Base-by-base conservation (phyloP, 2,329 filamentous ascomycete genomes). In the Pleurostoma richardsiae region DNA sequence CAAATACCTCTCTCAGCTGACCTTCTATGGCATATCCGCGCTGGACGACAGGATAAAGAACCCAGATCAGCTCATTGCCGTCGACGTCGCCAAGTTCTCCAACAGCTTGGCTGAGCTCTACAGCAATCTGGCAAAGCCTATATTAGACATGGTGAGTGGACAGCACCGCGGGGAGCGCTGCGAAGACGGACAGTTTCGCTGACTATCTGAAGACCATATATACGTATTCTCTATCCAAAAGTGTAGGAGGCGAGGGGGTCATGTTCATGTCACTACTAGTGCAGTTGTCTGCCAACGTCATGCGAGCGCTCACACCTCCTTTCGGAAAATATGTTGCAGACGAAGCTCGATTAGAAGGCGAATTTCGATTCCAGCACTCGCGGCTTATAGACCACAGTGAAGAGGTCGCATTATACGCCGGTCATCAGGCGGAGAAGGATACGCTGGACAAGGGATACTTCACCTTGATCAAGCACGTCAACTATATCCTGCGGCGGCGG, bases 1-100 rank as follows among this genome's bases (percentile, higher is more conserved):
- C 64, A 89, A 91, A 64, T 99, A 99, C 65, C 79, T 99, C 10
- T 91, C 88, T n/a, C 88, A 96, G 50, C 87, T 99, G 80, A 97
- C 92, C 1, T 99, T 97, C 65, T 99, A 99, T 65, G 91, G 90
- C 3, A 86, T 99, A 44, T 95, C 91, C 1, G 90, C 94, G 0
- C 77, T 99, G 33, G 94, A 99, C 59, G 94, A 99, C 64, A 83
- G 94, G 62, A 96, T 99, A 77, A 96, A 96, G 74, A 99, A 99
- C 61, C 90, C 94, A 3, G 94, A 99, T 62, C 94, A 99, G 69
- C 79, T 99, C 40, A 95, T 99, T 57, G 94, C 92, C 0, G 92
- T 97, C 29, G 94, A 99, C 63, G 90, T 99, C 7, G 88, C 91
- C 51, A 92, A 94, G 59, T 99, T 99, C 71, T 94, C 91, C 29